These are phyloP conservation scores for Ophiocordyceps camponoti-saundersi DNA, from an alignment of 2,329 filamentous ascomycete genomes.

Conservation along the genomic window DNA sequence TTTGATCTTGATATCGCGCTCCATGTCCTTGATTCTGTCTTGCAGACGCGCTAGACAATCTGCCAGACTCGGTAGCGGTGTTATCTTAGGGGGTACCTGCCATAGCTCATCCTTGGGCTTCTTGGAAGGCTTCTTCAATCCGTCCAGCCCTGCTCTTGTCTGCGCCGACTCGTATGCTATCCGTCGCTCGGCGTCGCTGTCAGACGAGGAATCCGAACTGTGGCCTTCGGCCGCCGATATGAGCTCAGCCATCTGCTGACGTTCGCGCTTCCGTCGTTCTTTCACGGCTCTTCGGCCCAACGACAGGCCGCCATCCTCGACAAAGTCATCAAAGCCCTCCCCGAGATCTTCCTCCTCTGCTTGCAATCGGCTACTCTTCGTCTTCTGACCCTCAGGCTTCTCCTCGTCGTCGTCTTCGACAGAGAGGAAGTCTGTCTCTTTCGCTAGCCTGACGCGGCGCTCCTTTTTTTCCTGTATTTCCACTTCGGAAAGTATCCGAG, in stretches of 20 bases:
- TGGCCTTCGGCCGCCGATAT: constrained; percentile 64
- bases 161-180: constrained; percentile 81
- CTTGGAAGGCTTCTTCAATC: constrained; percentile 29
- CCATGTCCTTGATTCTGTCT: constrained; percentile 43
- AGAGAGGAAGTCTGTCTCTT: constrained; percentile 50
- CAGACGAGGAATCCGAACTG: constrained; percentile 45
- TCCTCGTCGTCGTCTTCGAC: constrained; percentile 40
- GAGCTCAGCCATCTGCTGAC: constrained; percentile 65
- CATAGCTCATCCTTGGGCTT: constrained; percentile 20
- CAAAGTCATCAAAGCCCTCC: constrained; percentile 85
- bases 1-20: constrained; percentile 42
- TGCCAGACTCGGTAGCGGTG: constrained; percentile 57
- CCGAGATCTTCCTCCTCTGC: constrained; percentile 82
- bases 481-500: constrained; percentile 57
- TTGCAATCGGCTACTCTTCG: constrained; percentile 57
- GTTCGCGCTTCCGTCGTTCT: constrained; percentile 47
- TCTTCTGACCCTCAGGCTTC: constrained; percentile 28
- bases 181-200: constrained; percentile 52
- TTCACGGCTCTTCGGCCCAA: constrained; percentile 65
- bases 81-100: constrained; percentile 55
- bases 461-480: constrained; percentile 88
- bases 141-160: constrained; percentile 74
- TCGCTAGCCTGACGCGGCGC: constrained; percentile 61
- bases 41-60: constrained; percentile 50
- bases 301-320: constrained; percentile 66